Evolutionary conservation across 2,329 filamentous ascomycete species (phyloP).

Genomic region (Exophiala bonariae): DNA sequence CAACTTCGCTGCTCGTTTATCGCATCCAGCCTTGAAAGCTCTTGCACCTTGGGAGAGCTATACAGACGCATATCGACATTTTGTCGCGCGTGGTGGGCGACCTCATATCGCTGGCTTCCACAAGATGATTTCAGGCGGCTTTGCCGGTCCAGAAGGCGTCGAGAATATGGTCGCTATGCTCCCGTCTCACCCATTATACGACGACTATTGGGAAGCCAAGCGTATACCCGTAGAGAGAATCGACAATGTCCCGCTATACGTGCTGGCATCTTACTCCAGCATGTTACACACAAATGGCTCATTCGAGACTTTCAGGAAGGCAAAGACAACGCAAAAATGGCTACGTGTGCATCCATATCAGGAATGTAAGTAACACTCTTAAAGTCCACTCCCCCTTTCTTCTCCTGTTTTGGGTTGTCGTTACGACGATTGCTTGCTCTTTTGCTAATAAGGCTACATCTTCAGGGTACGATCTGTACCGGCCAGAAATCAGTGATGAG

Average conservation of each 20-base stretch:
- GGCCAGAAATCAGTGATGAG: conserved; percentile 36
- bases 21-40: conserved; percentile 51
- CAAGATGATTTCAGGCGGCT: conserved; percentile 9
- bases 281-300: conserved; percentile 39
- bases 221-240: conserved; percentile 26
- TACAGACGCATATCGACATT: conserved; percentile 57
- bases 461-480: conserved; percentile 43
- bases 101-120: background rate
- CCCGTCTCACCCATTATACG: conserved; percentile 32
- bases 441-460: too few relatives aligned
- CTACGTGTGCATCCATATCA: conserved; percentile 40
- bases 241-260: conserved; percentile 34
- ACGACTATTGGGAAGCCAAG: conserved; percentile 29
- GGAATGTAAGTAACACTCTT: too few relatives aligned
- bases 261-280: conserved; percentile 35
- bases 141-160: background rate
- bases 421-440: too few relatives aligned
- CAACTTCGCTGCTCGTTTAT: conserved; percentile 50
- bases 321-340: conserved; percentile 43
- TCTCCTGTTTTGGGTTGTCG: too few relatives aligned
- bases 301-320: conserved; percentile 39
- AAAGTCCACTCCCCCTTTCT: too few relatives aligned
- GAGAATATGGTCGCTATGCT: conserved; percentile 48
- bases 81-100: conserved; percentile 54
- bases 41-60: conserved; percentile 58